Base-by-base conservation (phyloP, 441 rosid species). In the Biscutella auriculata region DNA sequence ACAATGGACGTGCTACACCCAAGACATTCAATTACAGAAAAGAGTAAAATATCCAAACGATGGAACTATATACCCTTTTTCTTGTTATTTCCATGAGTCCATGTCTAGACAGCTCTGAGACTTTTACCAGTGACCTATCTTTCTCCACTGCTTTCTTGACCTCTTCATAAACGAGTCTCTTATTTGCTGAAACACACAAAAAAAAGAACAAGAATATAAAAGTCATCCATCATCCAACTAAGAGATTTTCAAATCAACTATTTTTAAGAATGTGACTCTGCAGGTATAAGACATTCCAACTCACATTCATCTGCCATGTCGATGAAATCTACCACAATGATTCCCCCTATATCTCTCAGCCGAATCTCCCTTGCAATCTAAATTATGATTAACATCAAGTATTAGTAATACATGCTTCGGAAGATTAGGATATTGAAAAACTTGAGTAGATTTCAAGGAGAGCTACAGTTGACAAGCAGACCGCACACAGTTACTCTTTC, bases 31-130 rank as follows among this genome's bases (percentile, higher is more conserved):
- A 15, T 49, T n/a, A 32, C 3, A 36, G 53, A 46, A 67, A 19
- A n/a, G 11, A 44, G 29, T 26, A 8, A 45, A 69, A 29, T 6
- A 60, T 30, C 27, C 42, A 59, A 33, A 54, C 28, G 34, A 14
- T 26, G 35, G 37, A 26, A 45, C 29, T 71, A 50, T 81, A 92
- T n/a, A n/a, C 96, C 87, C 98, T 84, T 79, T 88, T 84, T 74
- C 98, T 82, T 56, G 94, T 92, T 50, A 92, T 92, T 73, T 92
- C 98, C 98, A 92, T 92, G 13, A 92, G 94, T 53, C 98, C 98
- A 36, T 88, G 82, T 73, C 78, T 88, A 41, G 98, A 92, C 62
- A 92, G 71, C 75, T 92, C 98, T 61, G 89, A 86, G 56, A 92
- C 94, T 67, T 81, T 92, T 76, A 88, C 95, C 46, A 66, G 67